phyloP scores from a whole-genome alignment of 352 stramenopile species.

The Phytopythium montanum region DNA sequence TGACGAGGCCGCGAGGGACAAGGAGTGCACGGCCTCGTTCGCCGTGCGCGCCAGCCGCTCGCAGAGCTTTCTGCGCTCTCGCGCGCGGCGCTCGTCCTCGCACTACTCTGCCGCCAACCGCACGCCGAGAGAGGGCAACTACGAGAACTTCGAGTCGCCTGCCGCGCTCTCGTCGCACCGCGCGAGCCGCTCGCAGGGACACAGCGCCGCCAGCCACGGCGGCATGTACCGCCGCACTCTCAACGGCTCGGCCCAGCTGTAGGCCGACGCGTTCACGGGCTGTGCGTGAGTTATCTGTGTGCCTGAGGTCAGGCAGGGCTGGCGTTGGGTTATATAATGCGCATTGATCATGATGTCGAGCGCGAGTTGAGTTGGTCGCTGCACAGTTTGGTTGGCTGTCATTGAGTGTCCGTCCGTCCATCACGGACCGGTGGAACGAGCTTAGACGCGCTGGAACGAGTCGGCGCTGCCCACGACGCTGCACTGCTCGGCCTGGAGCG shows the following conservation, averaged over 20 bases:
- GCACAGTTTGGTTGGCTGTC: too few relatives aligned
- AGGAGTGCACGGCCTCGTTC: slow-evolving; percentile 45
- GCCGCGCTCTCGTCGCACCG: slow-evolving; percentile 18
- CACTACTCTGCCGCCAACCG: slow-evolving; percentile 30
- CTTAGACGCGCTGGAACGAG: slow-evolving; percentile 85
- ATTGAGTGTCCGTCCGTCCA: too few relatives aligned
- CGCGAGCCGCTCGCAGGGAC: slow-evolving; percentile 15
- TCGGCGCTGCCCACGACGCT: slow-evolving; percentile 72
- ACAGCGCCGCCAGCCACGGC: not conserved
- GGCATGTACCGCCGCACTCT: slow-evolving; percentile 20
- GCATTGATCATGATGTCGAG: too few relatives aligned
- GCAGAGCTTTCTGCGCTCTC: slow-evolving; percentile 77
- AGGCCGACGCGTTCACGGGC: not conserved
- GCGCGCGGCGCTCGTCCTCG: slow-evolving; percentile 55
- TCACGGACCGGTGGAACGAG: too few relatives aligned
- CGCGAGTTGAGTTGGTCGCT: too few relatives aligned
- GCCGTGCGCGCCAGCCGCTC: slow-evolving; percentile 58
- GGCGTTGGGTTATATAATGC: too few relatives aligned
- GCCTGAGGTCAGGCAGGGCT: not conserved
- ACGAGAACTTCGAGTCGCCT: slow-evolving; percentile 83
- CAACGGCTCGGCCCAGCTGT: slow-evolving; percentile 27
- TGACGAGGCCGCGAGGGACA: slow-evolving; percentile 28
- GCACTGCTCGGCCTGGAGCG: slow-evolving; percentile 71
- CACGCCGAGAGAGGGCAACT: slow-evolving; percentile 56
- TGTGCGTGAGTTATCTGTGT: not conserved